Percentiles rank a stretch among this genome's conserved stretches.
phyloP scores from a whole-genome alignment of 2,329 filamentous ascomycete species.

The Teratosphaeria destructans region DNA sequence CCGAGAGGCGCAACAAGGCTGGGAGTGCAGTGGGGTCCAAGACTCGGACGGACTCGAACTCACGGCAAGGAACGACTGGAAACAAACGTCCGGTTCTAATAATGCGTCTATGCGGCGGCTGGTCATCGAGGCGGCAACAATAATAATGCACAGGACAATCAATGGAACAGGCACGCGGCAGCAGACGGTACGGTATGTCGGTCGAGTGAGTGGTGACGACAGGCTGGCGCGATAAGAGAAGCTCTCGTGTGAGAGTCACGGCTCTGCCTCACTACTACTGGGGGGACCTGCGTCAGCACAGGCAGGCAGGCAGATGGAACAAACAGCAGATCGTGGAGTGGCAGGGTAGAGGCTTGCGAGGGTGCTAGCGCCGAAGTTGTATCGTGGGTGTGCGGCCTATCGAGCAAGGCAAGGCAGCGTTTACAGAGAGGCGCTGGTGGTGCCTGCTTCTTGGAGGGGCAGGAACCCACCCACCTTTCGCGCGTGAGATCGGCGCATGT shows the following conservation, averaged over 20 bases:
- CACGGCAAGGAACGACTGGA: not conserved
- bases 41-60: not conserved
- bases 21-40: not conserved
- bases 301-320: not conserved
- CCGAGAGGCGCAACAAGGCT: not conserved
- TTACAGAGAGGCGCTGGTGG: not conserved
- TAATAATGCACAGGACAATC: not conserved
- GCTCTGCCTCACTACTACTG: not conserved
- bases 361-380: not conserved
- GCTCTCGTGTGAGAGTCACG: not conserved
- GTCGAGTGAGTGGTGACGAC: slow-evolving; percentile 1
- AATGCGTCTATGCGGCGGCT: not conserved
- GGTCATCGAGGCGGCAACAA: not conserved
- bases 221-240: not conserved
- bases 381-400: not conserved
- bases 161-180: not conserved
- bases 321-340: not conserved
- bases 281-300: not conserved
- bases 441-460: not conserved
- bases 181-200: not conserved
- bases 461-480: not conserved
- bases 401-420: not conserved
- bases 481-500: not conserved
- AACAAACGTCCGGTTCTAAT: not conserved
- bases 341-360: not conserved